phyloP scores from a whole-genome alignment of 495 filamentous ascomycete genomes.

The Niebla homalea region DNA sequence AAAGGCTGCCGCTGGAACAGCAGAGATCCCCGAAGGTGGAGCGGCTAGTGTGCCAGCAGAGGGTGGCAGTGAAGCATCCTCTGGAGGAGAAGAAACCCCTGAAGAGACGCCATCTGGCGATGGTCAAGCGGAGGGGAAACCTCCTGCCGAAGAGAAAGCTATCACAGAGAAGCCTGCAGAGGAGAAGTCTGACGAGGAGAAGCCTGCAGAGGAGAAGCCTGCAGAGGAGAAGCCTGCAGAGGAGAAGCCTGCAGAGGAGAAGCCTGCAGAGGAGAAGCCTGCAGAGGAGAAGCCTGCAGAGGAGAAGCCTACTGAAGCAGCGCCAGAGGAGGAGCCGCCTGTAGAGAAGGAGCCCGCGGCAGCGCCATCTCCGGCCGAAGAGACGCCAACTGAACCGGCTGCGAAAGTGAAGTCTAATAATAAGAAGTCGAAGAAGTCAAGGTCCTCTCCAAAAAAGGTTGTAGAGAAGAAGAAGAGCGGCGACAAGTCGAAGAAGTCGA shows the following conservation, averaged over 20 bases:
- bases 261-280: not conserved
- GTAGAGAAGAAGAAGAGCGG: too few species aligned
- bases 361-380: constrained; percentile 2
- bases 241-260: not conserved
- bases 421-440: too few species aligned
- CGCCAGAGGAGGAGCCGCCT: not conserved
- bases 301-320: not conserved
- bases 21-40: constrained; percentile 12
- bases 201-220: not conserved
- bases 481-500: constrained; percentile 6
- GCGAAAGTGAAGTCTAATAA: constrained; percentile 4
- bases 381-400: not conserved
- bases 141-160: not conserved
- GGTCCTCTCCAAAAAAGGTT: too few species aligned
- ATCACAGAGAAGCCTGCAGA: constrained; percentile 2
- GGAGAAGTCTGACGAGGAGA: not conserved
- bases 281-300: not conserved
- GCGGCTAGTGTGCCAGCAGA: constrained; percentile 3
- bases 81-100: constrained; percentile 23
- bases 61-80: not conserved
- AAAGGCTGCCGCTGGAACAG: not conserved
- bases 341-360: not conserved
- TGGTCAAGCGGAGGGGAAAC: not conserved
- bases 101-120: constrained; percentile 2
- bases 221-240: not conserved